Evolutionary conservation across 192 early-diverging fungal genomes (phyloP), one percentile per base, ranked within the genome.

Genomic region (Backusella australiensis): DNA sequence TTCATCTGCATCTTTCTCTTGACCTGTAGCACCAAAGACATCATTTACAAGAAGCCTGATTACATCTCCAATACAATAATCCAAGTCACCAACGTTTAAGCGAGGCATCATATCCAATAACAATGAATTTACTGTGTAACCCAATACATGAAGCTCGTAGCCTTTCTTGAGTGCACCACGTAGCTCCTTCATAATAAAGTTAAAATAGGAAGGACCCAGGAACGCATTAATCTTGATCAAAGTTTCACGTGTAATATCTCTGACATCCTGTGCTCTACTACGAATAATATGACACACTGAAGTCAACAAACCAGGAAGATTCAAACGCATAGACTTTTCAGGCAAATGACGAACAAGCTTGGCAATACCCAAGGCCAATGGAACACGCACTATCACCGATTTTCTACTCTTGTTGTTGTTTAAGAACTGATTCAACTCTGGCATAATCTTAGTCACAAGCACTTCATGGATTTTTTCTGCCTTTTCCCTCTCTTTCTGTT

Each of bases 81-180:
- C 96, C 29, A 98, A 78, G 4, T 90, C 87, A 32, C 94, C 94
- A 2, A 91, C 86, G 21, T 85, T 75, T 21, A 90, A 36, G 6
- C 80, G 86, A 21, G 87, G 84, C 29, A 89, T 76, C 42, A 96
- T 84, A 63, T 90, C 90, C 26, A 84, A 84, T n/a, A 99, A 78
- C 78, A 99, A 81, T 4, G 92, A 83, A 76, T 98, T 93, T 67
- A 98, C 75, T 1, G 97, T 98, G 82, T 91, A 98, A 49, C 94
- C 95, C n/a, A 99, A 90, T 15, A 99, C 94, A 81, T 99, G 97
- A 38, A 94, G 86, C 74, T 97, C 94, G 74, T 96, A 94, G 52
- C 97, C 98, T 6, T 94, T 87, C 34, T 88, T 85, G 65, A 99
- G 80, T 23, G 92, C 91, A 19, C 88, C 83, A 56, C 85, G 83